Percentiles rank a stretch among this genome's conserved stretches.
Conservation (phyloP, 2,329 filamentous ascomycete species). For the Sporothrix dimorphospora region DNA sequence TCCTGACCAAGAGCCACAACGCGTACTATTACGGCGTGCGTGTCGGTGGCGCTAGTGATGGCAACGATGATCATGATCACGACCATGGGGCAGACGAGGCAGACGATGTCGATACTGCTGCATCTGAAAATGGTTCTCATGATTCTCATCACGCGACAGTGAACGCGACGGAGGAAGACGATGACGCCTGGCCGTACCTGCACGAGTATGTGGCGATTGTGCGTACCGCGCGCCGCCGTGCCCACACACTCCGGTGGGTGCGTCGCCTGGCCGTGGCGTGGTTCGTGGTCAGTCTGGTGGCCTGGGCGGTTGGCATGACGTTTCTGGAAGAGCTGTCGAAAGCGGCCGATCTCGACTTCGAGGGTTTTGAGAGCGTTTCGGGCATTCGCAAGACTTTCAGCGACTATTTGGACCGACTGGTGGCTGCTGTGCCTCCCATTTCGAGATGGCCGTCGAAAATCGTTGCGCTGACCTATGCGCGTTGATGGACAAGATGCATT, state of each 20-base stretch:
- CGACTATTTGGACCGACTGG: background rate
- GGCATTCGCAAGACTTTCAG: background rate
- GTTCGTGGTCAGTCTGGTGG: background rate
- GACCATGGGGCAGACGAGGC: background rate
- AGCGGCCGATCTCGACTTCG: background rate
- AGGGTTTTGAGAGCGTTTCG: background rate
- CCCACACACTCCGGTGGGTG: background rate
- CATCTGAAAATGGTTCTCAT: background rate
- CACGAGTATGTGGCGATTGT: slow-evolving; percentile 28
- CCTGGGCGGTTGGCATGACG: background rate
- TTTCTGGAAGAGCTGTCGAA: background rate
- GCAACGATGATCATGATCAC: slow-evolving; percentile 1
- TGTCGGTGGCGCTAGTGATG: background rate
- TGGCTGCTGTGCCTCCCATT: background rate
- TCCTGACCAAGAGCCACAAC: slow-evolving; percentile 37
- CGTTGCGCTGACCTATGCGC: no score
- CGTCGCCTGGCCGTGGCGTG: background rate
- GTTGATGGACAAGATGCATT: background rate
- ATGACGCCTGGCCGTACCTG: slow-evolving; percentile 31
- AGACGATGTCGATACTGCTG: background rate
- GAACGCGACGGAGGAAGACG: slow-evolving; percentile 21
- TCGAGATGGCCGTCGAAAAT: background rate
- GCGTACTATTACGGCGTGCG: slow-evolving; percentile 40
- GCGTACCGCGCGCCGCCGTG: background rate
- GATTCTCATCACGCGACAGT: background rate